These are phyloP conservation scores for Diaporthe humulicola DNA, from an alignment of 2,329 filamentous ascomycete genomes.

Conservation along the genomic window DNA sequence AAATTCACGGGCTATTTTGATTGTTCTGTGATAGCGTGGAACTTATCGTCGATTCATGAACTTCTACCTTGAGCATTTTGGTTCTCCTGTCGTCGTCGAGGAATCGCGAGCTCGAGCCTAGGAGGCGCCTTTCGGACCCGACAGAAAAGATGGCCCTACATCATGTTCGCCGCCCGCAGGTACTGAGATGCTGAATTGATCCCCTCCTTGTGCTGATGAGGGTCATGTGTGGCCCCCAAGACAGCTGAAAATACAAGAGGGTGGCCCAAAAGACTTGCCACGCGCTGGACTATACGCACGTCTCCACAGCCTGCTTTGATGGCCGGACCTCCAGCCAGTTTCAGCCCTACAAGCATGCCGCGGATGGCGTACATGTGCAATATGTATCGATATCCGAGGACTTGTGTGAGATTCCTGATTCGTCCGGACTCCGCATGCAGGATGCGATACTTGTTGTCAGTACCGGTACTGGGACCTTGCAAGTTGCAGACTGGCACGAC, in stretches of 20 bases:
- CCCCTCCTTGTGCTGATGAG: not conserved
- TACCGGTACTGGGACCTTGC: no score
- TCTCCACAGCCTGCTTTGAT: not conserved
- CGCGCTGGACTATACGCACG: no score
- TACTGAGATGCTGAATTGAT: not conserved
- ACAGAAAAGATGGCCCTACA: not conserved
- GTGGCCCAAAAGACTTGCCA: not conserved
- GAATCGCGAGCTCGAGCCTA: not conserved
- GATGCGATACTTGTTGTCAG: not conserved
- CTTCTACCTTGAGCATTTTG: not conserved
- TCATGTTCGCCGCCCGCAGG: no score
- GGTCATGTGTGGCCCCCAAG: not conserved
- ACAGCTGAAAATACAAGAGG: not conserved
- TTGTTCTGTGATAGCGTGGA: not conserved
- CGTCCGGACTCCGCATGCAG: not conserved
- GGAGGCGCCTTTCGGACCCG: not conserved
- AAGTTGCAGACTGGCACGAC: not conserved
- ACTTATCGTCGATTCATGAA: not conserved
- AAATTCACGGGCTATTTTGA: not conserved
- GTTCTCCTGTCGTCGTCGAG: not conserved
- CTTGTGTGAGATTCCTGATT: not conserved
- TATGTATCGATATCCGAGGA: not conserved
- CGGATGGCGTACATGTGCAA: not conserved
- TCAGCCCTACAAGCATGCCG: constrained; percentile 13
- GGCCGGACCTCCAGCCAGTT: not conserved